Percentiles rank a stretch among this genome's conserved stretches.
Conservation (phyloP, 306 rosid genomes). For the Begonia fuchsioides region DNA sequence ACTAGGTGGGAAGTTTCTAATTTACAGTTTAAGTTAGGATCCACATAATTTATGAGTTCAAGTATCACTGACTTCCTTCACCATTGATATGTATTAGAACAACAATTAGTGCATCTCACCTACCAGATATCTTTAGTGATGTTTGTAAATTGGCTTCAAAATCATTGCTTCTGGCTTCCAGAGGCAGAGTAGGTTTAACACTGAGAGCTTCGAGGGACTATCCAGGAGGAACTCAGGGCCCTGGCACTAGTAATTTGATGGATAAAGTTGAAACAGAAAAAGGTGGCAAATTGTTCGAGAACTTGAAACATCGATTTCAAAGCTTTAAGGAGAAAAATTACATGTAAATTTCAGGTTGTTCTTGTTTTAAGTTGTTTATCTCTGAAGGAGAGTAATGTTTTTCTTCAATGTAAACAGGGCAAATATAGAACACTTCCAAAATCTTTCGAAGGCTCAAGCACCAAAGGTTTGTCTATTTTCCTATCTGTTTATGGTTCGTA, state of each 20-base stretch:
- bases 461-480: too few species aligned
- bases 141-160: neutral
- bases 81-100: constrained; percentile 9
- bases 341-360: constrained; percentile 33
- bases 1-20: constrained; percentile 4
- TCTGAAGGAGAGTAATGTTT: neutral
- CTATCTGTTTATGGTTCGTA: neutral
- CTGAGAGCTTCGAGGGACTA: constrained; percentile 52
- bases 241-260: too few species aligned
- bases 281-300: constrained; percentile 34
- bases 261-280: constrained; percentile 26
- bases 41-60: constrained; percentile 13
- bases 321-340: constrained; percentile 57
- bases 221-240: constrained; percentile 34
- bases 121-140: too few species aligned
- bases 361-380: constrained; percentile 6
- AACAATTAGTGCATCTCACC: too few species aligned
- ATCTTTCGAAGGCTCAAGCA: constrained; percentile 53
- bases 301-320: constrained; percentile 55
- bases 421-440: constrained; percentile 47
- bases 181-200: constrained; percentile 28
- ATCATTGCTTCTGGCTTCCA: constrained; percentile 18
- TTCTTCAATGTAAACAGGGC: constrained; percentile 32
- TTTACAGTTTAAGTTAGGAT: neutral
- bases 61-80: constrained; percentile 12